Evolutionary conservation across 768 basidiomycete species (phyloP).

Genomic region (Lactifluus rugatus): DNA sequence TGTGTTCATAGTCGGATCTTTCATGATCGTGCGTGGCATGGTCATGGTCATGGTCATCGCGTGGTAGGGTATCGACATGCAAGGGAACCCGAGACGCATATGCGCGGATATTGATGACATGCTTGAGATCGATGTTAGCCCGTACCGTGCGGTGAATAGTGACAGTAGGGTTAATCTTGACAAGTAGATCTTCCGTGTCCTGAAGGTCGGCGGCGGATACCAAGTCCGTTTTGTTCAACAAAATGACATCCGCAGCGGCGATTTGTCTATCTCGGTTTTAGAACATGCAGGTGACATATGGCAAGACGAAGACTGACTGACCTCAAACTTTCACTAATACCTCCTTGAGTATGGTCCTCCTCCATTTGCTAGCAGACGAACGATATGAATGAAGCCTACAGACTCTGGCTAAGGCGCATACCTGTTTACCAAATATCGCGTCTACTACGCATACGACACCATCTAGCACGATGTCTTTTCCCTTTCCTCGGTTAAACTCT

Average conservation of each 20-base stretch:
- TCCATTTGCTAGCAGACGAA: slow-evolving; percentile 62
- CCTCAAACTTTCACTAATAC: slow-evolving; percentile 73
- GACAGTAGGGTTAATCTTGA: slow-evolving; percentile 69
- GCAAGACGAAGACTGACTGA: slow-evolving; percentile 25
- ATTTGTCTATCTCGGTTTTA: slow-evolving; percentile 59
- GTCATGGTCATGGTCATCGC: slow-evolving; percentile 27
- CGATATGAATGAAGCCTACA: not conserved
- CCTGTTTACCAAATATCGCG: slow-evolving; percentile 66
- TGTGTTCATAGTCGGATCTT: slow-evolving; percentile 18
- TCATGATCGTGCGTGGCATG: slow-evolving; percentile 26
- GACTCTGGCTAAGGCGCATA: slow-evolving; percentile 17
- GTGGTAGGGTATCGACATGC: slow-evolving; percentile 17
- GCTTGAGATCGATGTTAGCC: slow-evolving; percentile 61
- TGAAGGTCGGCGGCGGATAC: slow-evolving; percentile 37
- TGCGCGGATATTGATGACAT: slow-evolving; percentile 74
- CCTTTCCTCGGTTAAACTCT: slow-evolving; percentile 60
- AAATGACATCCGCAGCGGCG: slow-evolving; percentile 81
- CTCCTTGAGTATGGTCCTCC: slow-evolving; percentile 58
- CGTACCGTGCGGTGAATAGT: slow-evolving; percentile 64
- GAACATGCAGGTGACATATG: not conserved
- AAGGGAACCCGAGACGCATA: slow-evolving; percentile 46
- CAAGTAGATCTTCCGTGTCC: slow-evolving; percentile 51
- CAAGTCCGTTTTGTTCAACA: slow-evolving; percentile 89
- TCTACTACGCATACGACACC: slow-evolving; percentile 92
- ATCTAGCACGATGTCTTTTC: slow-evolving; percentile 66